Conservation (phyloP, 2,329 filamentous ascomycete species). For the Calonectria pteridis region DNA sequence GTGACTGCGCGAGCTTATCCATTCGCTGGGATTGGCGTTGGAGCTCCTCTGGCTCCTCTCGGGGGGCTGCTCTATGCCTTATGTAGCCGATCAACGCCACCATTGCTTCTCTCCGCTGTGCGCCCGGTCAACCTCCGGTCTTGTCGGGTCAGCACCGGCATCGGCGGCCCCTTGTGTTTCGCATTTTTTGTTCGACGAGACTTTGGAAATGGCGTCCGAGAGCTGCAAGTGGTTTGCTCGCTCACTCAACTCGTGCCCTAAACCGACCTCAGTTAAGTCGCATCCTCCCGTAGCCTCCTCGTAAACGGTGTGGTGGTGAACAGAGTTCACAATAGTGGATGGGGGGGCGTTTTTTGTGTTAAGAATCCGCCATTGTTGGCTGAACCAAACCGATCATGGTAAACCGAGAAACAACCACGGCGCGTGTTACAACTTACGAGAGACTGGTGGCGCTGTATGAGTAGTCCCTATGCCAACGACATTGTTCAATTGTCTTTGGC, state of each 20-base stretch:
- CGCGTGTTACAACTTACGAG: too few relatives aligned
- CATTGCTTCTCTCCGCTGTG: not conserved
- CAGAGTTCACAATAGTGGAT: not conserved
- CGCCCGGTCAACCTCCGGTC: not conserved
- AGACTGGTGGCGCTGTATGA: not conserved
- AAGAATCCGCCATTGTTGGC: not conserved
- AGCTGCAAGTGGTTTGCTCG: not conserved
- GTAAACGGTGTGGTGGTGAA: not conserved
- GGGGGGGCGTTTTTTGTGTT: not conserved
- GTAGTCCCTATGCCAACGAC: not conserved
- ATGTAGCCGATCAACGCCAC: not conserved
- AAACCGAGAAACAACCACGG: not conserved
- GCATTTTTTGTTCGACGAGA: not conserved
- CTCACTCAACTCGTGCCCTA: conserved; percentile 2
- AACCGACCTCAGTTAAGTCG: not conserved
- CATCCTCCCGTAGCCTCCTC: not conserved
- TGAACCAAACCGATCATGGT: not conserved
- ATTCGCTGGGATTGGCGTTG: not conserved
- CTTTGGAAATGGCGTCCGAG: not conserved
- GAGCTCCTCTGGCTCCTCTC: not conserved
- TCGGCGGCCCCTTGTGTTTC: conserved; percentile 27
- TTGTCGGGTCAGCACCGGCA: conserved; percentile 32
- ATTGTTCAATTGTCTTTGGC: not conserved
- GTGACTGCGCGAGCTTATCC: not conserved
- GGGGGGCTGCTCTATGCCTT: not conserved